Conservation (phyloP, 768 basidiomycete genomes). For the Brasilioporus rufonigricans region DNA sequence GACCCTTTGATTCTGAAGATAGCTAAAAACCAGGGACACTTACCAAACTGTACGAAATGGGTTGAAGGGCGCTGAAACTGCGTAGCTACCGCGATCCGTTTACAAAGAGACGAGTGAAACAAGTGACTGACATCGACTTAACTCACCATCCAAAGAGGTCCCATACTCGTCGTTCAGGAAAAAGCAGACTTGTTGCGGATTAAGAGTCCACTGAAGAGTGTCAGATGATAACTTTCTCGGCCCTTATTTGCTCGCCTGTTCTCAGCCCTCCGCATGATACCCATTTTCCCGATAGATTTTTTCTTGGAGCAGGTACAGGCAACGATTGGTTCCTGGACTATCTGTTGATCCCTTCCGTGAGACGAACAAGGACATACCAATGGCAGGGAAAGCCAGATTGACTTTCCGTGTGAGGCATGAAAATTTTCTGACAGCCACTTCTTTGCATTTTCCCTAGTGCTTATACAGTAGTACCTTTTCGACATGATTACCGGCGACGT, state of each 20-base stretch:
- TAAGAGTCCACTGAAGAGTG: no score
- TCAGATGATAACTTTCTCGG: no score
- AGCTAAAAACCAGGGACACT: not conserved
- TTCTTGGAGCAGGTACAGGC: not conserved
- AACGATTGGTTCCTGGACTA: not conserved
- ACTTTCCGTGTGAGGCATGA: not conserved
- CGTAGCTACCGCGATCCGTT: not conserved
- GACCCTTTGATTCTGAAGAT: not conserved
- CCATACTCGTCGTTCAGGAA: no score
- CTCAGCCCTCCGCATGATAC: no score
- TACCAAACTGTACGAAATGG: not conserved
- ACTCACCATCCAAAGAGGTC: no score
- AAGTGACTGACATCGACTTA: not conserved
- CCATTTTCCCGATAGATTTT: no score
- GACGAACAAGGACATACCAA: not conserved
- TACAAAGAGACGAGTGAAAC: no score
- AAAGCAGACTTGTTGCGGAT: no score
- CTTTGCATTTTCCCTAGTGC: not conserved
- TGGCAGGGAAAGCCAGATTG: not conserved
- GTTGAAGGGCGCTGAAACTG: not conserved
- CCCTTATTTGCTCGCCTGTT: no score
- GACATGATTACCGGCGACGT: slow-evolving; percentile 3
- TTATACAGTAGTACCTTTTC: not conserved
- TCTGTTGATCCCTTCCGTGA: no score
- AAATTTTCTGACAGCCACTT: not conserved